These are phyloP conservation scores for Styphnolobium japonicum DNA, from an alignment of 306 rosid species.

Conservation along the genomic window DNA sequence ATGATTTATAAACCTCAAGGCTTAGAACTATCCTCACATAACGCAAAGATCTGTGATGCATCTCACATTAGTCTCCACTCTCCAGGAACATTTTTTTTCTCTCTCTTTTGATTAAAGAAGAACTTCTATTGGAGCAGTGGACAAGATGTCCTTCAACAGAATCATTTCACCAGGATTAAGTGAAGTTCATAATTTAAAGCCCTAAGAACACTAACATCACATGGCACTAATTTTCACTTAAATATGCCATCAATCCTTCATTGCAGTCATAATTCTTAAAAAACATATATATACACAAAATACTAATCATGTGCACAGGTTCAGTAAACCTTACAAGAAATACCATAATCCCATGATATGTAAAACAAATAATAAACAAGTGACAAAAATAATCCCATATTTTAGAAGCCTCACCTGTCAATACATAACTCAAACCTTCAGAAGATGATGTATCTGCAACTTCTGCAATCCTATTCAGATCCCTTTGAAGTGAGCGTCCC, in stretches of 20 bases:
- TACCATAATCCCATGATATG: background rate
- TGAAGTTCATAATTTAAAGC: background rate
- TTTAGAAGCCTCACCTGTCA: constrained; percentile 71
- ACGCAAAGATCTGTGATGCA: background rate
- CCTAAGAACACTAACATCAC: background rate
- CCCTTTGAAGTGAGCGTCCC: constrained; percentile 83
- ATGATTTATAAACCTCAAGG: background rate
- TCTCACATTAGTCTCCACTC: background rate
- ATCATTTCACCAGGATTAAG: background rate
- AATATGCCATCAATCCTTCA: background rate
- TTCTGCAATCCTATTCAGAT: constrained; percentile 86
- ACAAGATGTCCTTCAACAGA: background rate
- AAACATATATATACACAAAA: background rate
- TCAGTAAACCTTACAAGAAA: background rate
- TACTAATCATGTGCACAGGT: background rate
- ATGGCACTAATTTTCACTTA: background rate
- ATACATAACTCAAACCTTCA: constrained; percentile 74
- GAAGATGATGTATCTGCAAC: constrained; percentile 88
- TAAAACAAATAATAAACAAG: constrained; percentile 9
- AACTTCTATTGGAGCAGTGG: background rate
- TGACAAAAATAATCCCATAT: background rate
- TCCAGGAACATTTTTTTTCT: background rate
- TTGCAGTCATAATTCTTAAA: background rate
- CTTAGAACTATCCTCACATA: background rate
- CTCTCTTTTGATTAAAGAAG: background rate